Percentiles rank a stretch among this genome's conserved stretches.
Conservation (phyloP, 2,329 filamentous ascomycete species). For the Ambrosiella xylebori region DNA sequence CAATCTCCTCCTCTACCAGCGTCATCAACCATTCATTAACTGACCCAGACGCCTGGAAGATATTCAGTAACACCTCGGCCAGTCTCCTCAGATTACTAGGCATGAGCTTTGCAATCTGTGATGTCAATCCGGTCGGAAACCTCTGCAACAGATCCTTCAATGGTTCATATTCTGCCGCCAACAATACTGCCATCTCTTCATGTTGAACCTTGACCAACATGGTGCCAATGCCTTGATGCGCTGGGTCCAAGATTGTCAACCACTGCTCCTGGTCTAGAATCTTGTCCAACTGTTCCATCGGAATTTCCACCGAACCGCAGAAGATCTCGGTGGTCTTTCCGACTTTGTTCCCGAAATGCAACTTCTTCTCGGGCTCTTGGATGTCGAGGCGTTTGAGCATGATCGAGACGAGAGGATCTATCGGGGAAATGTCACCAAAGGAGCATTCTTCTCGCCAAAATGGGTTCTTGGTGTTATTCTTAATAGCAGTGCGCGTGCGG, state of each 20-base stretch:
- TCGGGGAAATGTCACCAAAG: constrained; percentile 54
- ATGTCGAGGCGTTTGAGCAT: constrained; percentile 50
- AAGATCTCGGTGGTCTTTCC: constrained; percentile 30
- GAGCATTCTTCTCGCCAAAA: constrained; percentile 74
- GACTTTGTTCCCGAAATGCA: constrained; percentile 8
- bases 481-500: constrained; percentile 56
- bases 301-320: constrained; percentile 64
- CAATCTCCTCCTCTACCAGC: constrained; percentile 91
- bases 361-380: constrained; percentile 17
- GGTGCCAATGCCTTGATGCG: constrained; percentile 60
- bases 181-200: constrained; percentile 78
- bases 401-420: constrained; percentile 51
- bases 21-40: constrained; percentile 82
- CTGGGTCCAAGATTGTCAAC: constrained; percentile 66
- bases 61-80: constrained; percentile 76
- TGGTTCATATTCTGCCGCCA: constrained; percentile 68
- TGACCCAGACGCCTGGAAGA: constrained; percentile 80
- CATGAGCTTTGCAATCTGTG: constrained; percentile 65
- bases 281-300: constrained; percentile 59
- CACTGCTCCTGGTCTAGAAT: constrained; percentile 72
- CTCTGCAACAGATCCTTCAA: constrained; percentile 71
- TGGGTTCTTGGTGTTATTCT: constrained; percentile 52
- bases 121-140: constrained; percentile 68
- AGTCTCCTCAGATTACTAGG: constrained; percentile 63
- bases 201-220: constrained; percentile 70